phyloP scores from a whole-genome alignment of 192 early-diverging fungal species.

The Phycomyces nitens region DNA sequence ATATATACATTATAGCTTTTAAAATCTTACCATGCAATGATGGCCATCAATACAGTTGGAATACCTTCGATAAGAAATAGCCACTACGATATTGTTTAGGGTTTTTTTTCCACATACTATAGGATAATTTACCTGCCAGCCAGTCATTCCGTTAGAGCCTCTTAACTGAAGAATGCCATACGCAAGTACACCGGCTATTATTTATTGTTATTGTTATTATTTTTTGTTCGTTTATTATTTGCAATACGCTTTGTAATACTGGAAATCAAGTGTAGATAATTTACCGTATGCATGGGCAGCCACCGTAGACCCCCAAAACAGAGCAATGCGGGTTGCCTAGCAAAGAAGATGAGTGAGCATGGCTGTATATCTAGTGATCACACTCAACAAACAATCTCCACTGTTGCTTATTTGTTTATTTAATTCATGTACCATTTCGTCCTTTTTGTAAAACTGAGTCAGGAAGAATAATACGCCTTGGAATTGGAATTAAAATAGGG shows the following conservation, averaged over 20 bases:
- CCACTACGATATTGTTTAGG: slow-evolving; percentile 8
- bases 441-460: slow-evolving; percentile 30
- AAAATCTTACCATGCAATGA: slow-evolving; percentile 30
- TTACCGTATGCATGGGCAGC: slow-evolving; percentile 31
- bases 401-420: neutral
- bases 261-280: too few relatives aligned
- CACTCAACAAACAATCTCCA: too few relatives aligned
- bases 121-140: slow-evolving; percentile 22
- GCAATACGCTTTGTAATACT: too few relatives aligned
- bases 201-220: too few relatives aligned
- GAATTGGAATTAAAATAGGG: neutral
- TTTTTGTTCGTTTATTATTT: too few relatives aligned
- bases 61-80: slow-evolving; percentile 33
- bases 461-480: slow-evolving; percentile 29
- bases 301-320: slow-evolving; percentile 31
- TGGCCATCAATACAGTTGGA: slow-evolving; percentile 25
- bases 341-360: neutral
- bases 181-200: slow-evolving; percentile 25
- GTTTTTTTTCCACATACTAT: too few relatives aligned
- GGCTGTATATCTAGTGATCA: too few relatives aligned
- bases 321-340: slow-evolving; percentile 28
- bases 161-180: slow-evolving; percentile 30
- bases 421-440: slow-evolving; percentile 20
- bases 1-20: too few relatives aligned
- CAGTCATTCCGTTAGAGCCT: slow-evolving; percentile 23